Percentiles rank a stretch among this genome's conserved stretches.
These are phyloP conservation scores for Curvularia hawaiiensis DNA, from an alignment of 2,329 filamentous ascomycete species.

Conservation along the genomic window DNA sequence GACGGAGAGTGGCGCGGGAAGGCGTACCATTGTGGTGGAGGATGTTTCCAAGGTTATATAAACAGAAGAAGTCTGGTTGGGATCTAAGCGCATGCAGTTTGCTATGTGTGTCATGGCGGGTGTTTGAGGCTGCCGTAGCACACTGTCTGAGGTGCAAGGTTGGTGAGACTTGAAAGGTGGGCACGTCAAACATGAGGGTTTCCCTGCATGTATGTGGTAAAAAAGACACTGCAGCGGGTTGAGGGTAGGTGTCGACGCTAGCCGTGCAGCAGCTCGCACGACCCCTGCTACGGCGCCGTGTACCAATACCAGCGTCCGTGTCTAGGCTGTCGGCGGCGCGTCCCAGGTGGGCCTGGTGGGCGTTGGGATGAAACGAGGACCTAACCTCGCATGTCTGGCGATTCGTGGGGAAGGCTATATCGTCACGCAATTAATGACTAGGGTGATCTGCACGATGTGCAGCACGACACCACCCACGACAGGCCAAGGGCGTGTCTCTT, in stretches of 20 bases:
- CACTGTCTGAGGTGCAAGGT: conserved; percentile 45
- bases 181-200: conserved; percentile 49
- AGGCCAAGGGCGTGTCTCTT: background rate
- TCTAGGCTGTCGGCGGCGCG: conserved; percentile 46
- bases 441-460: conserved; percentile 37
- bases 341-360: conserved; percentile 39
- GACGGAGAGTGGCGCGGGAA: conserved; percentile 17
- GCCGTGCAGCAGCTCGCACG: conserved; percentile 41
- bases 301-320: conserved; percentile 40
- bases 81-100: conserved; percentile 48
- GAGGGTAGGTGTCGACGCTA: conserved; percentile 46
- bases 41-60: conserved; percentile 48
- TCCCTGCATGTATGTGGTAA: conserved; percentile 46
- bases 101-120: conserved; percentile 51
- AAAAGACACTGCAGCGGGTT: conserved; percentile 40
- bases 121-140: conserved; percentile 45
- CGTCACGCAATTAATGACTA: conserved; percentile 27
- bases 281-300: conserved; percentile 38
- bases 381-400: conserved; percentile 46
- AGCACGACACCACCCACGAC: conserved; percentile 25
- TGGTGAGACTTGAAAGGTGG: conserved; percentile 48
- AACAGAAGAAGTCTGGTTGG: conserved; percentile 40
- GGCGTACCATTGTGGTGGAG: conserved; percentile 40
- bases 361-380: conserved; percentile 45
- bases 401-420: conserved; percentile 47